Percentiles rank a stretch among this genome's conserved stretches.
These are phyloP conservation scores for Suillus cothurnatus DNA, from an alignment of 768 basidiomycete species.

Conservation along the genomic window DNA sequence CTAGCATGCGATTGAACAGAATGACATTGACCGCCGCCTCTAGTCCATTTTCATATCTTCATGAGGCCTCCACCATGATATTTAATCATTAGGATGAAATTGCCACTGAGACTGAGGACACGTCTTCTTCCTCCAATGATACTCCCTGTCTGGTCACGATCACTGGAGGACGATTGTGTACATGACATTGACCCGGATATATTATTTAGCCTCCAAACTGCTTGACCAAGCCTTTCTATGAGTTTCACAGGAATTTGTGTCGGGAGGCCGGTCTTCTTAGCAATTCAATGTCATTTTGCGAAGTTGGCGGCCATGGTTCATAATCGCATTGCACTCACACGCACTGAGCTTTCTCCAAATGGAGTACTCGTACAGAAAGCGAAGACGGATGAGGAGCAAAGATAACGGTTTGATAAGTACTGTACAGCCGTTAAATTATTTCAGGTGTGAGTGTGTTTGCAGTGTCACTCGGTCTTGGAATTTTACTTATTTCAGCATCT, in stretches of 20 bases:
- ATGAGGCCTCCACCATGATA: background rate
- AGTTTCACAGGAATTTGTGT: background rate
- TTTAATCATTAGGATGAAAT: background rate
- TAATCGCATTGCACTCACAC: background rate
- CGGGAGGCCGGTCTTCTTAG: background rate
- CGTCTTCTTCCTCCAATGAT: background rate
- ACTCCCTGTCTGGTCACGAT: background rate
- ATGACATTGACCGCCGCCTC: background rate
- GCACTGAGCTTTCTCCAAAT: background rate
- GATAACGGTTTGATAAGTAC: background rate
- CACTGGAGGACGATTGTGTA: background rate
- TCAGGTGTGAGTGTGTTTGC: background rate
- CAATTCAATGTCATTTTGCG: background rate
- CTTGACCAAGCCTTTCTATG: background rate
- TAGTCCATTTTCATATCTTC: background rate
- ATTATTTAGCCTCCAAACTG: background rate
- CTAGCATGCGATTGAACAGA: background rate
- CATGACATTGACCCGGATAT: background rate
- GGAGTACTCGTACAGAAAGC: background rate
- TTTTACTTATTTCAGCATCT: background rate
- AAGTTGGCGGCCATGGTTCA: background rate
- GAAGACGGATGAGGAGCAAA: background rate
- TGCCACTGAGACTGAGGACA: background rate
- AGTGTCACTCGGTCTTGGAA: background rate
- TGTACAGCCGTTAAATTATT: background rate